Conservation (phyloP, 768 basidiomycete genomes). For the Pleurotus cornucopiae region DNA sequence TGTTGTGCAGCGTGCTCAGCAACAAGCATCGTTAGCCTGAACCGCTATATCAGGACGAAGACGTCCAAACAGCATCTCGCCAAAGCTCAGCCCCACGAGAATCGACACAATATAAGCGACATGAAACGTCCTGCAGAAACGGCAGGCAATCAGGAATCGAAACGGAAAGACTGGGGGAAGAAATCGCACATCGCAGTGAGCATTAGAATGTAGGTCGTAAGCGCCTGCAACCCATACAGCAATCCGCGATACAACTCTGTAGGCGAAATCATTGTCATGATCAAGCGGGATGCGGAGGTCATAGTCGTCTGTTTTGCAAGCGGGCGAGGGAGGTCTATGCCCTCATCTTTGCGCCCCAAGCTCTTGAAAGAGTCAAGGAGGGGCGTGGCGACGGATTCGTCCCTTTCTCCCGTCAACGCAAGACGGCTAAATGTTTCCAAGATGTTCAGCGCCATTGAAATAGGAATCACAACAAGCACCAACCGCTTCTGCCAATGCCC, state of each 20-base stretch:
- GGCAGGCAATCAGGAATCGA: background rate
- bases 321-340: constrained; percentile 16
- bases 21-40: background rate
- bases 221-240: constrained; percentile 57
- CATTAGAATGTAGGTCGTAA: constrained; percentile 72
- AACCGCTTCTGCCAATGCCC: constrained; percentile 59
- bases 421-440: background rate
- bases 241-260: constrained; percentile 67
- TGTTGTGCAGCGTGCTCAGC: background rate
- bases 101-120: constrained; percentile 73
- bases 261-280: too few relatives aligned
- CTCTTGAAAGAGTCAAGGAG: background rate
- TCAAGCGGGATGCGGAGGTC: too few relatives aligned
- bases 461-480: background rate
- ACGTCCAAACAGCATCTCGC: constrained; percentile 70
- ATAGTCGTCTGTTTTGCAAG: too few relatives aligned
- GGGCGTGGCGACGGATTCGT: background rate
- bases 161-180: background rate
- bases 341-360: constrained; percentile 10
- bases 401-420: background rate
- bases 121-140: constrained; percentile 69
- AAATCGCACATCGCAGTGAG: constrained; percentile 67
- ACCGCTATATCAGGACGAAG: constrained; percentile 21
- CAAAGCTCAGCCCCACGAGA: constrained; percentile 64
- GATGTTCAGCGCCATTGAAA: background rate